These are phyloP conservation scores for Trapa bicornis DNA, from an alignment of 345 rosid species.

Conservation along the genomic window DNA sequence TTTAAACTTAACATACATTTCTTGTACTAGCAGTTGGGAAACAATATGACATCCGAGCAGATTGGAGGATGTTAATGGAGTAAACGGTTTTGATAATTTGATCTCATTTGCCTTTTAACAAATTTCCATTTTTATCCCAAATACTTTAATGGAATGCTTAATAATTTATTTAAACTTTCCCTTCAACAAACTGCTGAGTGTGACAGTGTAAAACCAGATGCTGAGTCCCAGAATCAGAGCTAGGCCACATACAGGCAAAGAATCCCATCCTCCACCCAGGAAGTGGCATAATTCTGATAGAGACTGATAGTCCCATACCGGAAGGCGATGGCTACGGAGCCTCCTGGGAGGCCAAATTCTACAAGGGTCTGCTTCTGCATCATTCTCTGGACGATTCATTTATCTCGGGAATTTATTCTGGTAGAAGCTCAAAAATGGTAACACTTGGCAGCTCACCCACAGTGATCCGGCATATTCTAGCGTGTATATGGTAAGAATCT, in stretches of 20 bases:
- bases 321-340: not conserved
- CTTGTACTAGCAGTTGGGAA: not conserved
- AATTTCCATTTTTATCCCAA: too few species aligned
- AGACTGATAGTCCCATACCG: not conserved
- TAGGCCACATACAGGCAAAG: not conserved
- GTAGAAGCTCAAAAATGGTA: conserved; percentile 17
- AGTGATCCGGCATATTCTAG: conserved; percentile 37
- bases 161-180: too few species aligned
- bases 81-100: not conserved
- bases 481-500: conserved; percentile 42
- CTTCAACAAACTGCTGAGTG: too few species aligned
- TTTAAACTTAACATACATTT: not conserved
- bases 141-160: too few species aligned
- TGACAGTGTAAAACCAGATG: not conserved
- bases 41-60: not conserved
- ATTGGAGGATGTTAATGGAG: not conserved
- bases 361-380: not conserved
- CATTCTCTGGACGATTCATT: not conserved
- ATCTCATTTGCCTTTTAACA: not conserved
- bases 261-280: not conserved
- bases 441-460: conserved; percentile 16
- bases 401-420: not conserved
- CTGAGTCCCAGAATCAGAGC: not conserved
- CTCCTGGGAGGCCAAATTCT: not conserved
- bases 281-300: not conserved